Percentiles rank a stretch among this genome's conserved stretches.
phyloP scores from a whole-genome alignment of 257 asterid genomes.

The Solanum ossicruentum region DNA sequence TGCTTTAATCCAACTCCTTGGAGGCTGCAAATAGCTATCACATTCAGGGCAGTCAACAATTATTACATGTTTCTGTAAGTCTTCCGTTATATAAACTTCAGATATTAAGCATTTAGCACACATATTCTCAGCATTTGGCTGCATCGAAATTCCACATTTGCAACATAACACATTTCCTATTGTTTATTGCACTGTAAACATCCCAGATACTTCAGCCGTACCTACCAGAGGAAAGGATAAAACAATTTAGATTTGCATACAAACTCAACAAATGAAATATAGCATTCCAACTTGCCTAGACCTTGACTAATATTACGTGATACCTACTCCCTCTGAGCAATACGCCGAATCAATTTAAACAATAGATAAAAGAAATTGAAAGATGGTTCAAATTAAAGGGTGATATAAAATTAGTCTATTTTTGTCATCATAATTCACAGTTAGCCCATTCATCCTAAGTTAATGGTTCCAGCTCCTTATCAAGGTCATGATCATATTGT shows the following conservation, averaged over 20 bases:
- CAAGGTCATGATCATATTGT: neutral
- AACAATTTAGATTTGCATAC: neutral
- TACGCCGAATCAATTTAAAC: neutral
- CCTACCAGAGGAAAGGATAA: neutral
- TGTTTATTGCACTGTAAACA: constrained; percentile 20
- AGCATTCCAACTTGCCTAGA: too few species aligned
- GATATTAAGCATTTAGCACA: neutral
- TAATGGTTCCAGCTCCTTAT: neutral
- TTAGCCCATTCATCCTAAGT: neutral
- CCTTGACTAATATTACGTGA: neutral
- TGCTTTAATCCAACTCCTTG: neutral
- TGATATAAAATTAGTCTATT: too few species aligned
- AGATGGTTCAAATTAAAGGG: neutral
- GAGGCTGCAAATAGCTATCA: neutral
- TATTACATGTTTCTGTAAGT: neutral
- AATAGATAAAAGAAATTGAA: neutral
- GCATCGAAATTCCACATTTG: constrained; percentile 29
- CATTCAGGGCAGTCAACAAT: neutral
- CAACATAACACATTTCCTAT: constrained; percentile 23
- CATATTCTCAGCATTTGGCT: constrained; percentile 27
- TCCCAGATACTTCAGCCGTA: constrained; percentile 19
- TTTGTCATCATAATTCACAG: neutral
- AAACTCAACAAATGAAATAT: neutral
- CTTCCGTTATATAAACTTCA: neutral
- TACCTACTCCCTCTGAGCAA: neutral